Evolutionary conservation across 164 flowering plant genomes (phyloP).

Genomic region (grape (Vitis vinifera)): DNA sequence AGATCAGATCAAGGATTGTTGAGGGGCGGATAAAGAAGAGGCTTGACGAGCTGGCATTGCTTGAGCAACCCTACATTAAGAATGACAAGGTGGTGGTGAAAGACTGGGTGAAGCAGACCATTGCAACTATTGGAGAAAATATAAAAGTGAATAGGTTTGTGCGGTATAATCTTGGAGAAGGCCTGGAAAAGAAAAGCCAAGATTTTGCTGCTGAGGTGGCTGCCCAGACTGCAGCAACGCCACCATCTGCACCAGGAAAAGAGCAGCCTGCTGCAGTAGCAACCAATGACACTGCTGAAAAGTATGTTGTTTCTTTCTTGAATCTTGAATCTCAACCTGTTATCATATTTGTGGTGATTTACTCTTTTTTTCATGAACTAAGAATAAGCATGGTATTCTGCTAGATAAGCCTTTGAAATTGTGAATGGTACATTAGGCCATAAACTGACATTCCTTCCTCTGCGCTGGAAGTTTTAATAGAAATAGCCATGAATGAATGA

Average conservation of each 20-base stretch:
- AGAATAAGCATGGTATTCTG: not conserved
- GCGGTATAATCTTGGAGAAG: constrained; percentile 91
- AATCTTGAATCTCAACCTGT: not conserved
- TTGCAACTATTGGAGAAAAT: constrained; percentile 95
- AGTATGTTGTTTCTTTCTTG: constrained; percentile 48
- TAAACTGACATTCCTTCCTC: too few relatives aligned
- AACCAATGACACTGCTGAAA: constrained; percentile 51
- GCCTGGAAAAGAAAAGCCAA: constrained; percentile 89
- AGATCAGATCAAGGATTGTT: constrained; percentile 78
- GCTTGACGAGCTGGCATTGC: constrained; percentile 84
- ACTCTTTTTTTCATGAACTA: not conserved
- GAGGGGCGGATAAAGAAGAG: constrained; percentile 84
- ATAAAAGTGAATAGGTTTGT: constrained; percentile 90
- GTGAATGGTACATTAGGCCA: too few relatives aligned
- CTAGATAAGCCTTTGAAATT: too few relatives aligned
- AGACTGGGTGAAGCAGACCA: constrained; percentile 90
- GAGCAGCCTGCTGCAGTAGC: constrained; percentile 51
- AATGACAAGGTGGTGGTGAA: constrained; percentile 81
- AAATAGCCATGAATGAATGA: too few relatives aligned
- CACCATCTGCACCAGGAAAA: constrained; percentile 37
- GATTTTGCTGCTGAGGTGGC: constrained; percentile 99
- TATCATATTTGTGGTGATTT: not conserved
- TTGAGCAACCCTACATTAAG: constrained; percentile 93
- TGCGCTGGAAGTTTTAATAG: too few relatives aligned
- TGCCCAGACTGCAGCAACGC: constrained; percentile 87